These are phyloP conservation scores for Linum usitatissimum DNA, from an alignment of 345 rosid species.

Conservation along the genomic window DNA sequence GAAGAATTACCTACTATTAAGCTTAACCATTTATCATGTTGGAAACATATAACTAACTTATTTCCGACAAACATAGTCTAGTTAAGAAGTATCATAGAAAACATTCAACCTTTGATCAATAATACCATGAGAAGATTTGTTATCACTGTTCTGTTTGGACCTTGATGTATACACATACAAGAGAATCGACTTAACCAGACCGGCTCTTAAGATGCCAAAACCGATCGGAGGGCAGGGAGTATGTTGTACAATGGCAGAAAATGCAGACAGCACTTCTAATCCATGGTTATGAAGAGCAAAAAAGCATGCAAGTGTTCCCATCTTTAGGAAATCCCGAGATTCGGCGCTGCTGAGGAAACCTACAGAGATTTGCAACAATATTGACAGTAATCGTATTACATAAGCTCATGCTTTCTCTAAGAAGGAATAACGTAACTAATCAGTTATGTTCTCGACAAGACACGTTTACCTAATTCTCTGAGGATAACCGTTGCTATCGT, in stretches of 20 bases:
- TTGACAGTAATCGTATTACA: background rate
- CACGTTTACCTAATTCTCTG: conserved; percentile 24
- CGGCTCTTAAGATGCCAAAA: conserved; percentile 35
- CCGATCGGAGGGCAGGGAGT: conserved; percentile 36
- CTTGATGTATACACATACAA: conserved; percentile 30
- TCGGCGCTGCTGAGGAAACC: conserved; percentile 27
- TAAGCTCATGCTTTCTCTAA: background rate
- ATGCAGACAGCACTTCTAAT: conserved; percentile 29
- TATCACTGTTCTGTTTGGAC: conserved; percentile 16
- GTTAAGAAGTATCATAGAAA: background rate
- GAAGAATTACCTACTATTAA: too few species aligned
- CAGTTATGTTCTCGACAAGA: background rate
- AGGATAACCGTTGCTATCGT: conserved; percentile 18
- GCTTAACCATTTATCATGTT: too few species aligned
- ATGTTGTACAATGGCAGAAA: conserved; percentile 34
- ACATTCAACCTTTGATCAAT: conserved; percentile 6
- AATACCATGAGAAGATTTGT: conserved; percentile 30
- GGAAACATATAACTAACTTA: background rate
- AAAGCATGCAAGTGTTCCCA: conserved; percentile 30
- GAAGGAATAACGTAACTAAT: too few species aligned
- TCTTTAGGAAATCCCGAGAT: conserved; percentile 27
- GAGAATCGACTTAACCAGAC: conserved; percentile 32
- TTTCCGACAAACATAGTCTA: background rate
- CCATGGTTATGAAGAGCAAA: conserved; percentile 38
- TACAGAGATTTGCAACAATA: conserved; percentile 10